Percentiles rank a stretch among this genome's conserved stretches.
Evolutionary conservation across 768 basidiomycete genomes (phyloP).

Genomic region (Boletus sp.): DNA sequence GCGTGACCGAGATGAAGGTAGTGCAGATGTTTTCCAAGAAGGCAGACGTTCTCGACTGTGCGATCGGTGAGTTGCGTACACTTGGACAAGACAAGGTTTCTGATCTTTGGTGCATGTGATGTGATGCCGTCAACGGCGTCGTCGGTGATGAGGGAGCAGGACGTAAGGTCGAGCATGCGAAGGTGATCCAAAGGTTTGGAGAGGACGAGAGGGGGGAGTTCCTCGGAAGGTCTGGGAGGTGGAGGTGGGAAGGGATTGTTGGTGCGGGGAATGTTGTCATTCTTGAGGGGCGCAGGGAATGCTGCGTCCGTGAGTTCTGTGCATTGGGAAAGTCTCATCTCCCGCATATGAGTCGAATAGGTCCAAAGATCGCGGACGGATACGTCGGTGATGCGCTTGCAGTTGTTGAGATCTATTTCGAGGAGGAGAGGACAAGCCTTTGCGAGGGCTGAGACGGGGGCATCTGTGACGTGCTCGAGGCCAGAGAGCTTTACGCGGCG

Average conservation of each 20-base stretch:
- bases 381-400: constrained; percentile 72
- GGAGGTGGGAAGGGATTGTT: constrained; percentile 45
- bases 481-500: constrained; percentile 88
- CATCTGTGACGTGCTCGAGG: constrained; percentile 72
- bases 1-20: constrained; percentile 96
- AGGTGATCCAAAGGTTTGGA: constrained; percentile 74
- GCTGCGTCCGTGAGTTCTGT: constrained; percentile 75
- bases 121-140: constrained; percentile 81
- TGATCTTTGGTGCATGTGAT: constrained; percentile 75
- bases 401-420: constrained; percentile 91
- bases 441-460: constrained; percentile 72
- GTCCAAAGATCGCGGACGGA: constrained; percentile 84
- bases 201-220: constrained; percentile 66
- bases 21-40: constrained; percentile 88
- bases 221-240: constrained; percentile 36
- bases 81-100: constrained; percentile 85
- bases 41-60: constrained; percentile 79
- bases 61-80: constrained; percentile 77
- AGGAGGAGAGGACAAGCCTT: constrained; percentile 81
- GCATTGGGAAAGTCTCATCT: constrained; percentile 85
- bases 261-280: constrained; percentile 33
- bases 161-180: constrained; percentile 91
- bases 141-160: constrained; percentile 79
- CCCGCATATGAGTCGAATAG: constrained; percentile 79
- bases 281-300: constrained; percentile 71